Conservation (phyloP, 306 rosid species). For the Glycine latifolia region DNA sequence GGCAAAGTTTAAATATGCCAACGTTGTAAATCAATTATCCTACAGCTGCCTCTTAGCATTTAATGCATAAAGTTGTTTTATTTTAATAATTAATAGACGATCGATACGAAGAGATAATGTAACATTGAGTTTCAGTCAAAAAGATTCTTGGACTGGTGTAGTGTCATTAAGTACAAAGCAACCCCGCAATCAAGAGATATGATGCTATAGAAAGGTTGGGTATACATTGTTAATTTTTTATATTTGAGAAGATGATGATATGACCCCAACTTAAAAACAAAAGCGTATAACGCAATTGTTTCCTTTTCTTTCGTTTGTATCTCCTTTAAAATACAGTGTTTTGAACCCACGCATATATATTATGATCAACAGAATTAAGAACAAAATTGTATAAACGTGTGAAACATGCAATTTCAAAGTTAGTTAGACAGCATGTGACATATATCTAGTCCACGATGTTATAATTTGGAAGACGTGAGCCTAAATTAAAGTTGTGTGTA, state of each 20-base stretch:
- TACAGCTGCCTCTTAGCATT: slow-evolving; percentile 17
- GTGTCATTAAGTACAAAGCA: slow-evolving; percentile 33
- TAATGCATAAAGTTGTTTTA: slow-evolving; percentile 11
- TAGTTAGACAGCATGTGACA: slow-evolving; percentile 10
- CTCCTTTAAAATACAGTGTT: not conserved
- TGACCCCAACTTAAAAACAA: not conserved
- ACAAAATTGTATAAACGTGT: slow-evolving; percentile 22
- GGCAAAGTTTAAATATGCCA: slow-evolving; percentile 19
- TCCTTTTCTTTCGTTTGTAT: not conserved
- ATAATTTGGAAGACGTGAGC: not conserved
- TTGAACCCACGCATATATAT: not conserved
- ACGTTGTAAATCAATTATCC: slow-evolving; percentile 24
- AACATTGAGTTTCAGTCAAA: slow-evolving; percentile 36
- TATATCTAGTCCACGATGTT: not conserved
- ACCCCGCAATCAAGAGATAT: not conserved
- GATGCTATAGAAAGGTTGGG: not conserved
- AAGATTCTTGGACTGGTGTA: slow-evolving; percentile 4
- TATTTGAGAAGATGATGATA: slow-evolving; percentile 31
- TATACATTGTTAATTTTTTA: not conserved
- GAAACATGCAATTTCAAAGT: slow-evolving; percentile 31
- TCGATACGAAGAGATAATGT: slow-evolving; percentile 14
- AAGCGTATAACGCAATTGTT: not conserved
- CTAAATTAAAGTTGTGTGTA: not conserved
- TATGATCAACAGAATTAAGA: not conserved
- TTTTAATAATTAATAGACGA: slow-evolving; percentile 28